Percentiles rank a stretch among this genome's conserved stretches.
Evolutionary conservation across 345 rosid species (phyloP).

Genomic region (Alliaria petiolata): DNA sequence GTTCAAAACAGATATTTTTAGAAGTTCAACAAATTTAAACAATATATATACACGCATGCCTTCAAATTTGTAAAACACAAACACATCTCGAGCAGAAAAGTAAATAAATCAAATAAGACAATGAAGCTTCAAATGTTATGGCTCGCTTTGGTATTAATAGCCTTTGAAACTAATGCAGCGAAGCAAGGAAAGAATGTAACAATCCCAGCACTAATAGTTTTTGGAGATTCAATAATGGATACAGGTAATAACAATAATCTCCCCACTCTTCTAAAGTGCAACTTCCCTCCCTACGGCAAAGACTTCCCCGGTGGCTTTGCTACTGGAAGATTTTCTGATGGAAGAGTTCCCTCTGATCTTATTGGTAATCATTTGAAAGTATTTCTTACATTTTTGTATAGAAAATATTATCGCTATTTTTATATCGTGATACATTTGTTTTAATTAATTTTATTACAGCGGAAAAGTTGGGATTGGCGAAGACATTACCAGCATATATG

Average conservation of each 20-base stretch:
- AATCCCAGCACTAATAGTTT: conserved; percentile 18
- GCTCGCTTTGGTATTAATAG: not conserved
- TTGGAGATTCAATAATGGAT: conserved; percentile 32
- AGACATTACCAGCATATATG: not conserved
- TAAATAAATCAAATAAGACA: not conserved
- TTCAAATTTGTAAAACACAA: not conserved
- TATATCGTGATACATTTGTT: not conserved
- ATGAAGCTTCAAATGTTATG: conserved; percentile 18
- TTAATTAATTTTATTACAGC: conserved; percentile 19
- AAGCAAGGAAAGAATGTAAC: not conserved
- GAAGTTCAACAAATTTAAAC: not conserved
- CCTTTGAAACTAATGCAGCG: not conserved
- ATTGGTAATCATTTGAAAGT: conserved; percentile 1
- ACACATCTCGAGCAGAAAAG: not conserved
- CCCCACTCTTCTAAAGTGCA: conserved; percentile 17
- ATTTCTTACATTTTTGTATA: not conserved
- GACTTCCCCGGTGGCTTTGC: not conserved
- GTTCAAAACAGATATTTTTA: not conserved
- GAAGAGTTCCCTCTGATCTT: conserved; percentile 25
- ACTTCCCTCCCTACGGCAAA: conserved; percentile 23
- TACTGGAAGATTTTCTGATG: conserved; percentile 24
- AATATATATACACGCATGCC: not conserved
- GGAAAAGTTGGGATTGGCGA: conserved; percentile 11
- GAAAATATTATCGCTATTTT: not conserved
- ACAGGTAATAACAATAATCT: conserved; percentile 20